Evolutionary conservation across 306 rosid species (phyloP), one percentile per base, ranked within the genome.

Genomic region (Prosopis cineraria): DNA sequence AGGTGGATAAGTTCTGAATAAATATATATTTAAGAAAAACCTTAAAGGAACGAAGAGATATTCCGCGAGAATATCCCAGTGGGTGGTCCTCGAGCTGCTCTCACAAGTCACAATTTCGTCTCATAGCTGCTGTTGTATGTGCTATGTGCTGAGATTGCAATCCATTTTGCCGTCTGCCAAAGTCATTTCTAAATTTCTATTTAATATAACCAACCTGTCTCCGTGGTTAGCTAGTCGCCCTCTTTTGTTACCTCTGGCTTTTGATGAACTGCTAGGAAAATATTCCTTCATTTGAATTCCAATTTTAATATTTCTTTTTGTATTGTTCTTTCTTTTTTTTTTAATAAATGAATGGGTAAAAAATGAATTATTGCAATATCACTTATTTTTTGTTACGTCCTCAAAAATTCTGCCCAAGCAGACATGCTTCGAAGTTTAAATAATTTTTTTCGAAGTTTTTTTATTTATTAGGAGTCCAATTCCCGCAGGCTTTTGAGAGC

Each of bases 31-130:
- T 55, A 78, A 79, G 47, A 79, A 68, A 73, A 79, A 53, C 20
- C 59, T 45, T n/a, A n/a, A 64, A 44, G 76, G 93, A 41, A 88
- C 80, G 79, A 80, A 78, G 40, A 81, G 63, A 89, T 87, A 89
- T 88, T 66, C 84, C 0, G 40, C 0, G 1, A 82, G 91, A 20
- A 91, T 86, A 91, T 91, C 88, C 90, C 71, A 81, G 70, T 66
- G 33, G 10, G 60, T 3, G 60, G 39, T 9, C 37, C 66, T 48
- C 73, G 29, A 7, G 39, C 30, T 19, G 25, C 17, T 2, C 31
- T 68, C 11, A 25, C 17, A 55, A 55, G 10, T 55, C 36, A 59
- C 44, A 55, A 2, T 22, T 10, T 22, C 55, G 83, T 85, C 79
- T 64, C 69, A 30, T 63, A 27, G 48, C 37, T 27, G 25, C 13